These are phyloP conservation scores for Phytopythium aichiense DNA, from an alignment of 352 stramenopile genomes.

Conservation along the genomic window DNA sequence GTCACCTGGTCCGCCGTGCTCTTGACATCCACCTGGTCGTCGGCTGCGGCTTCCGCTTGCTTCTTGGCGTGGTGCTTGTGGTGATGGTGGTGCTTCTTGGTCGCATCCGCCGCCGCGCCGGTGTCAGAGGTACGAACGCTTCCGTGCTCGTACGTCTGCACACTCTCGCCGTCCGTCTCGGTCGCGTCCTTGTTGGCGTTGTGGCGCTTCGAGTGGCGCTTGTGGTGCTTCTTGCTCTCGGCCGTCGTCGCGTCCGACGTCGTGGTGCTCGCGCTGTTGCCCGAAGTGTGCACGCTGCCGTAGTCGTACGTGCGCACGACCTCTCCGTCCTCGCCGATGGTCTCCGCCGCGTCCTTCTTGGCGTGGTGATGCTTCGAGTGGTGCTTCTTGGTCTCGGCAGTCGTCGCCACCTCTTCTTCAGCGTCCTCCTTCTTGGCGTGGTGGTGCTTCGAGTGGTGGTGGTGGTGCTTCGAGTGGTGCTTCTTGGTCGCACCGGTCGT, in stretches of 20 bases:
- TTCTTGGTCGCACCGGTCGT: constrained; percentile 12
- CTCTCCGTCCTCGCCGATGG: constrained; percentile 17
- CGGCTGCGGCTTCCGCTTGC: background rate
- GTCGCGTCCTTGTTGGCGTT: background rate
- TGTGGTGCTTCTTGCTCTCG: constrained; percentile 21
- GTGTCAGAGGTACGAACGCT: background rate
- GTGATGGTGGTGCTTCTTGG: constrained; percentile 10
- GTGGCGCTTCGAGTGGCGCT: constrained; percentile 9
- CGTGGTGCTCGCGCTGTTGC: constrained; percentile 7
- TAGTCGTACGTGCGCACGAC: constrained; percentile 29
- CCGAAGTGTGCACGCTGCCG: constrained; percentile 28
- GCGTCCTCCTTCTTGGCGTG: constrained; percentile 18
- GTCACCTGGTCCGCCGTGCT: constrained; percentile 29
- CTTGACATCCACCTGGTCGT: constrained; percentile 21
- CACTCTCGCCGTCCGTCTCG: background rate
- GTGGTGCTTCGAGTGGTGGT: constrained; percentile 4
- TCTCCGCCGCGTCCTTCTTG: constrained; percentile 10
- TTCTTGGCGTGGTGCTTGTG: constrained; percentile 12
- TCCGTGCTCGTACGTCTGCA: background rate
- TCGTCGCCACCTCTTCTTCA: constrained; percentile 10
- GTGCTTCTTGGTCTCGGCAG: constrained; percentile 14
- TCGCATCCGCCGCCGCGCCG: background rate
- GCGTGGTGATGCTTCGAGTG: constrained; percentile 7
- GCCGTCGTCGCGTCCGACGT: constrained; percentile 11
- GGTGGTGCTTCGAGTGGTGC: constrained; percentile 13